Evolutionary conservation across 805 yeast genomes (phyloP).

Genomic region (Wickerhamomyces ciferrii): DNA sequence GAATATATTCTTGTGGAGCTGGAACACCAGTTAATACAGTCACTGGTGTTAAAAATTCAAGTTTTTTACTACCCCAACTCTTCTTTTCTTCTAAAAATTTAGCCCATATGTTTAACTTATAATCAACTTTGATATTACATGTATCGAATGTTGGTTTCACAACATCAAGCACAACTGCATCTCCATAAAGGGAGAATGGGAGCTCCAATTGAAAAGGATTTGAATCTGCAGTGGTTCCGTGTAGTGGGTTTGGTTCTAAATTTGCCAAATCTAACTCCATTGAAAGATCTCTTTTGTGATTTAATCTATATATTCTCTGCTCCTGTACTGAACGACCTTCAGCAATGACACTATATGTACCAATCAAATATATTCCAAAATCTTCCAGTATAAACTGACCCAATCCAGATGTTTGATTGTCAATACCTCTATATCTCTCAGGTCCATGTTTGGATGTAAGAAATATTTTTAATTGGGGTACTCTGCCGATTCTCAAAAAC

Average conservation of each 20-base stretch:
- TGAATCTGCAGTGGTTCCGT: constrained; percentile 24
- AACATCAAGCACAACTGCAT: not conserved
- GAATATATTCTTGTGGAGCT: too few relatives aligned
- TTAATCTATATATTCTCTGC: not conserved
- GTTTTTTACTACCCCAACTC: not conserved
- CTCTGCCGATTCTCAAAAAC: not conserved
- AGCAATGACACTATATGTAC: not conserved
- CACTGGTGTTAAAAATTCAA: not conserved
- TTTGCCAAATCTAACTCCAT: not conserved
- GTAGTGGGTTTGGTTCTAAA: not conserved
- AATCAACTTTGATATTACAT: constrained; percentile 48
- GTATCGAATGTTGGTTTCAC: constrained; percentile 37
- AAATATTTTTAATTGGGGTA: constrained; percentile 16
- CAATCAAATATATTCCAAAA: constrained; percentile 19
- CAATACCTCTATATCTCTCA: constrained; percentile 22
- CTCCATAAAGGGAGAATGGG: constrained; percentile 3
- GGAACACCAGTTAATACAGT: too few relatives aligned
- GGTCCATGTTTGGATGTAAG: constrained; percentile 15
- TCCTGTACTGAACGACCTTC: not conserved
- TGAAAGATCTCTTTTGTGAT: not conserved
- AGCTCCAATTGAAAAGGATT: constrained; percentile 31
- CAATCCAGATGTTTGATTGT: constrained; percentile 39
- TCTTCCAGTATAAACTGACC: constrained; percentile 39
- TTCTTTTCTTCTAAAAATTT: constrained; percentile 17
- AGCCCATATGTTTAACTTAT: constrained; percentile 29